Conservation (phyloP, 139 green algal genomes). For the Klebsormidium nitens region DNA sequence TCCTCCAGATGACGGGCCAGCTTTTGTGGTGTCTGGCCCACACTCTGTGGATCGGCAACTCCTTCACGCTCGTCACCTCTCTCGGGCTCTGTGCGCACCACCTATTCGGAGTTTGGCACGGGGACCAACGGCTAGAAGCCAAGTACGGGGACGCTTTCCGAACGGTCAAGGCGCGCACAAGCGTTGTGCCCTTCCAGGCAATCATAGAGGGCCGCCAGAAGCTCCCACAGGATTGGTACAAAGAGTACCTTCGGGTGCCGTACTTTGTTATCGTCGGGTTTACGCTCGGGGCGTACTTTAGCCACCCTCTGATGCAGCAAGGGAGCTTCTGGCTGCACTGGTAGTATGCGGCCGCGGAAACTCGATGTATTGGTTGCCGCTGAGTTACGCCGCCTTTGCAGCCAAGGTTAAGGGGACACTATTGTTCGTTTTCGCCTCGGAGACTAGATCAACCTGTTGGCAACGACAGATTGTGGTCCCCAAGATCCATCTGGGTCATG, state of each 20-base stretch:
- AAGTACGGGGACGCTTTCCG: constrained; percentile 88
- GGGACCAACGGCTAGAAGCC: constrained; percentile 71
- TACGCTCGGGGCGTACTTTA: constrained; percentile 80
- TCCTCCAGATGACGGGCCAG: constrained; percentile 65
- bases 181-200: constrained; percentile 70
- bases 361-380: background rate
- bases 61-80: constrained; percentile 81
- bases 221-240: constrained; percentile 87
- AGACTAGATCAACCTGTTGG: too few species aligned
- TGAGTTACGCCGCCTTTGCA: background rate
- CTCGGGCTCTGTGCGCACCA: constrained; percentile 86
- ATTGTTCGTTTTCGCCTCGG: background rate
- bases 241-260: constrained; percentile 82
- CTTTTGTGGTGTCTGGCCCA: constrained; percentile 84
- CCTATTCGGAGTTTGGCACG: constrained; percentile 90
- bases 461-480: background rate
- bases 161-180: constrained; percentile 74
- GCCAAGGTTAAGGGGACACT: background rate
- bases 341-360: constrained; percentile 43
- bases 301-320: constrained; percentile 85
- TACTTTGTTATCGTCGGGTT: constrained; percentile 70
- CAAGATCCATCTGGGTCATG: background rate
- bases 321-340: constrained; percentile 75
- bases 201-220: constrained; percentile 78
- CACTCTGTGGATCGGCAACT: constrained; percentile 85